Conservation (phyloP, 2,329 filamentous ascomycete genomes). For the Verruconis gallopava region DNA sequence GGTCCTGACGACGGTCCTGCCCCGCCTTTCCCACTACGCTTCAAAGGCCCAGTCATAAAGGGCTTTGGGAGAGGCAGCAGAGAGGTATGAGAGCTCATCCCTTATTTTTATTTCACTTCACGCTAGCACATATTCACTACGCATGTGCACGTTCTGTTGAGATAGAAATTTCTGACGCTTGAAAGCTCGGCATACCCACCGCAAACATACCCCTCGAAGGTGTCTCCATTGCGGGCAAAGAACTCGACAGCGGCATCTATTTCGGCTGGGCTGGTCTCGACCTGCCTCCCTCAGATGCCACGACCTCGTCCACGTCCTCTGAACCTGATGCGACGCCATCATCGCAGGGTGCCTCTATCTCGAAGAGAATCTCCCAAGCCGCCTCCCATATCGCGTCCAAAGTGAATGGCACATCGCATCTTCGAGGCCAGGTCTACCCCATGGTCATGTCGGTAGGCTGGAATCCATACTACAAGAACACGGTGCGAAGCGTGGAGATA, state of each 20-base stretch:
- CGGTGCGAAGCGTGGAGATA: slow-evolving; percentile 72
- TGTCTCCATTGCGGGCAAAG: slow-evolving; percentile 55
- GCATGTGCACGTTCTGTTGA: not conserved
- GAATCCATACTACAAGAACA: slow-evolving; percentile 97
- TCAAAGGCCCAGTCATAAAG: slow-evolving; percentile 78
- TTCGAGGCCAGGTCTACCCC: slow-evolving; percentile 44
- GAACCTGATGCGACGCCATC: slow-evolving; percentile 14
- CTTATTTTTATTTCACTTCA: not conserved
- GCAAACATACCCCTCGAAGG: slow-evolving; percentile 66
- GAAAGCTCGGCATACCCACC: slow-evolving; percentile 83
- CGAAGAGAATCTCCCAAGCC: slow-evolving; percentile 1
- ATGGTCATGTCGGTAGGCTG: slow-evolving; percentile 94
- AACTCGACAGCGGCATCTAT: slow-evolving; percentile 71
- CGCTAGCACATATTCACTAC: not conserved
- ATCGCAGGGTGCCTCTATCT: slow-evolving; percentile 14
- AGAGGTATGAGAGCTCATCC: slow-evolving; percentile 44
- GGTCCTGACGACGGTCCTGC: slow-evolving; percentile 63
- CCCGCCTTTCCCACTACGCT: slow-evolving; percentile 66
- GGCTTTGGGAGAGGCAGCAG: slow-evolving; percentile 91
- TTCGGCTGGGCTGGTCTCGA: slow-evolving; percentile 78
- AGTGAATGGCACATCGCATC: not conserved
- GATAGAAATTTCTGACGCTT: slow-evolving; percentile 3
- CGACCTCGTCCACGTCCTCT: slow-evolving; percentile 15
- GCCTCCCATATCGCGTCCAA: not conserved
- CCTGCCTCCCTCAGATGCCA: slow-evolving; percentile 15